phyloP scores from a whole-genome alignment of 1,139 yeast species.

The Diutina ranongensis region DNA sequence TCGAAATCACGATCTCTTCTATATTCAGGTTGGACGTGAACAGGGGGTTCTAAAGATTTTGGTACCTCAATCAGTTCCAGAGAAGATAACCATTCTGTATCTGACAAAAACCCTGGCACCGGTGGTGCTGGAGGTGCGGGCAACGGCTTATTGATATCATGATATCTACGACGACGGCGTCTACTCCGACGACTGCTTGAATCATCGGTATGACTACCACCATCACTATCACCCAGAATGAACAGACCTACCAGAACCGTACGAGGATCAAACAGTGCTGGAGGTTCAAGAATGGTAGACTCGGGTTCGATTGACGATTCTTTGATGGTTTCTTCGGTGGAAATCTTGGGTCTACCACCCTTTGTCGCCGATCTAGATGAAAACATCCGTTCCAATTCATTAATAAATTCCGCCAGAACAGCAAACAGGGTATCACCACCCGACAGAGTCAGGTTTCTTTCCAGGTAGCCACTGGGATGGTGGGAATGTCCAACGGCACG shows the following conservation, averaged over 20 bases:
- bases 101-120: constrained; percentile 3
- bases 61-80: not conserved
- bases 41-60: not conserved
- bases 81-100: not conserved
- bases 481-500: not conserved
- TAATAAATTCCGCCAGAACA: constrained; percentile 3
- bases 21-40: not conserved
- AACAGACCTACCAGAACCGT: constrained; percentile 2
- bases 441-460: constrained; percentile 1
- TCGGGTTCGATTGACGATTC: not conserved
- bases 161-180: constrained; percentile 6
- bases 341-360: not conserved
- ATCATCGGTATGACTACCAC: not conserved
- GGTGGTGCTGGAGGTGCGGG: constrained; percentile 18
- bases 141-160: constrained; percentile 12
- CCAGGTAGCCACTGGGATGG: not conserved
- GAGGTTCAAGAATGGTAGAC: not conserved
- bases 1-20: not conserved
- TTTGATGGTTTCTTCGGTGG: constrained; percentile 6
- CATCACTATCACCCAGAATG: not conserved
- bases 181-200: not conserved
- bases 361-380: not conserved
- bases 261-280: not conserved
- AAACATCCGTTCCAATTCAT: constrained; percentile 6
- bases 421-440: constrained; percentile 4